phyloP scores from a whole-genome alignment of 1,139 yeast genomes.

The Yamadazyma spencermartinsiae region DNA sequence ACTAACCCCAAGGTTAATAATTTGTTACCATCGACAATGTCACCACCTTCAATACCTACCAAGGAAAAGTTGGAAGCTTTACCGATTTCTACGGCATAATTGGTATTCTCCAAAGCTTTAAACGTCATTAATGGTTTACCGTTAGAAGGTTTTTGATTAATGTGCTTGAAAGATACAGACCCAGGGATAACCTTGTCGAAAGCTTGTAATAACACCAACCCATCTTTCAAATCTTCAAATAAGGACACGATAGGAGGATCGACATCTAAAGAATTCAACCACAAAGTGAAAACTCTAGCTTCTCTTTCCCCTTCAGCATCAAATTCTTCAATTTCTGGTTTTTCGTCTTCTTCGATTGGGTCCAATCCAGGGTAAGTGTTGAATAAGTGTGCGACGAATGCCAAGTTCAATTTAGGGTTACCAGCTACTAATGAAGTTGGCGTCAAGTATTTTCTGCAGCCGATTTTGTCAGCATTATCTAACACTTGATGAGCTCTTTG shows the following conservation, averaged over 20 bases:
- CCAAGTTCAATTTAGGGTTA: slow-evolving; percentile 92
- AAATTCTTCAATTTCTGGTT: slow-evolving; percentile 86
- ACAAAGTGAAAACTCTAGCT: slow-evolving; percentile 95
- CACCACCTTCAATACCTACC: slow-evolving; percentile 98
- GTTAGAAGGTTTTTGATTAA: slow-evolving; percentile 75
- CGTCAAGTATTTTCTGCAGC: slow-evolving; percentile 91
- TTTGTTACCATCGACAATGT: slow-evolving; percentile 91
- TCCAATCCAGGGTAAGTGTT: slow-evolving; percentile 96
- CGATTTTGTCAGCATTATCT: slow-evolving; percentile 84
- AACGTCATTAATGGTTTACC: slow-evolving; percentile 81
- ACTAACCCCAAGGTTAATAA: slow-evolving; percentile 91
- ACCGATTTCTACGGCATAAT: slow-evolving; percentile 95
- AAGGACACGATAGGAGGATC: slow-evolving; percentile 90
- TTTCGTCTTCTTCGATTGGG: slow-evolving; percentile 90
- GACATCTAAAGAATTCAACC: slow-evolving; percentile 96
- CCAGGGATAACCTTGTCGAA: slow-evolving; percentile 96
- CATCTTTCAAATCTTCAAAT: slow-evolving; percentile 95
- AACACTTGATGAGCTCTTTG: slow-evolving; percentile 86
- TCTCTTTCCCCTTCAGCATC: slow-evolving; percentile 99
- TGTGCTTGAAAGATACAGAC: slow-evolving; percentile 73
- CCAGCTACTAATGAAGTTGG: slow-evolving; percentile 94
- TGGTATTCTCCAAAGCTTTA: slow-evolving; percentile 94
- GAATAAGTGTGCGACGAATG: slow-evolving; percentile 95
- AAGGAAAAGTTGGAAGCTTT: slow-evolving; percentile 88
- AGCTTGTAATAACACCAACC: slow-evolving; percentile 85